Evolutionary conservation across 129 eudicot genomes (phyloP).

Genomic region (Kitagawia praeruptora): DNA sequence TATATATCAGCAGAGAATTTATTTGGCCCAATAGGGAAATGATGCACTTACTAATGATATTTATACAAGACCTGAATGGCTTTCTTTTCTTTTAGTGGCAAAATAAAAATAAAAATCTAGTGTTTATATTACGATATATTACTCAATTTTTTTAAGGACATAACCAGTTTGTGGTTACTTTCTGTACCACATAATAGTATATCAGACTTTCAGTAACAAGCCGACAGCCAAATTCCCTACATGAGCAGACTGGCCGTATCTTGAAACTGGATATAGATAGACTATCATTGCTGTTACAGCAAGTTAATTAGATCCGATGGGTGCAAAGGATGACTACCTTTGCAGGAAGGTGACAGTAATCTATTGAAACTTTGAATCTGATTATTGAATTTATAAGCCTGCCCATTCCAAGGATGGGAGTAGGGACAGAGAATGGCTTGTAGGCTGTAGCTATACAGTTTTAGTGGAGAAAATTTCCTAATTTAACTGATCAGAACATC

Average conservation of each 20-base stretch:
- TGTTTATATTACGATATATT: not conserved
- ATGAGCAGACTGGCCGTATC: not conserved
- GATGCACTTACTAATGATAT: not conserved
- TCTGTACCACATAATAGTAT: not conserved
- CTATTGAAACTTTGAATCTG: not conserved
- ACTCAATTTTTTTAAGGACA: not conserved
- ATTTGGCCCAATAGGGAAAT: not conserved
- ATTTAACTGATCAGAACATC: not conserved
- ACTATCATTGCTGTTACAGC: not conserved
- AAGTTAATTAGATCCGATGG: not conserved
- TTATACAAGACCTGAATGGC: not conserved
- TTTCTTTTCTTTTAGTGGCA: not conserved
- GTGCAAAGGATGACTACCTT: not conserved
- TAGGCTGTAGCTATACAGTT: not conserved
- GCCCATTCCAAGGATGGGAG: not conserved
- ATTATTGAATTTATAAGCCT: not conserved
- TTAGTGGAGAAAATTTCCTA: not conserved
- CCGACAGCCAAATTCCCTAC: not conserved
- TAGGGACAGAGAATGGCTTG: not conserved
- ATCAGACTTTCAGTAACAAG: not conserved
- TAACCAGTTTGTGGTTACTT: not conserved
- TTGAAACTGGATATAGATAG: not conserved
- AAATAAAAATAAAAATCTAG: not conserved
- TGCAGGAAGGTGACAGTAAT: not conserved
- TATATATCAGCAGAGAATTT: not conserved